Evolutionary conservation across 352 stramenopile species (phyloP).

Genomic region (Pythium dissotocum): DNA sequence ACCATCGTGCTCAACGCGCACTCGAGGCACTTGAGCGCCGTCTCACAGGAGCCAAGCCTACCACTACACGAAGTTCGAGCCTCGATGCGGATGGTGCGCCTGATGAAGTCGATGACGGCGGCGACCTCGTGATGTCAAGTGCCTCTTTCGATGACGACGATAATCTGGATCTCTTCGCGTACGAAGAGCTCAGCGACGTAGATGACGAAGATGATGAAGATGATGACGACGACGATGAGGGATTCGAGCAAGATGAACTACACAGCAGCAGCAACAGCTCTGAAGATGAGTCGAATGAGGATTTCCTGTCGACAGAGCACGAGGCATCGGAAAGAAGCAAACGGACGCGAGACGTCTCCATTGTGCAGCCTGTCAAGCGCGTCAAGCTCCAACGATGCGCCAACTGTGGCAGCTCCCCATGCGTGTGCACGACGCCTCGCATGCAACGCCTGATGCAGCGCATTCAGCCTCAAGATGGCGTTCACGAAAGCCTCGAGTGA

Average conservation of each 20-base stretch:
- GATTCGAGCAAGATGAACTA: constrained; percentile 78
- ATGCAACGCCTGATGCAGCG: constrained; percentile 47
- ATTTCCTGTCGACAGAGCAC: constrained; percentile 18
- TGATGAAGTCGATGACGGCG: not conserved
- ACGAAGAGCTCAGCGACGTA: constrained; percentile 21
- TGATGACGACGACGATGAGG: constrained; percentile 39
- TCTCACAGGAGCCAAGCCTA: constrained; percentile 48
- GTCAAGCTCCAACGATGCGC: constrained; percentile 33
- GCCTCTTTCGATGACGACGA: not conserved
- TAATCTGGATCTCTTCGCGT: constrained; percentile 19
- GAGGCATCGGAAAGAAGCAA: constrained; percentile 2
- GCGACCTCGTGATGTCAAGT: not conserved
- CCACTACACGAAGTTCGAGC: constrained; percentile 2
- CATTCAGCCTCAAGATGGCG: constrained; percentile 6
- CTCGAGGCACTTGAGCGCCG: constrained; percentile 67
- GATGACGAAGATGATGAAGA: constrained; percentile 40
- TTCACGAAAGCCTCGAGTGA: not conserved
- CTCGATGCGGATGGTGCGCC: not conserved
- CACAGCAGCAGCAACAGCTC: constrained; percentile 45
- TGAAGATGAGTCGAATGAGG: constrained; percentile 20
- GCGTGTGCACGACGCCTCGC: constrained; percentile 39
- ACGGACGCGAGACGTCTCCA: not conserved
- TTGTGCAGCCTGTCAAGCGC: constrained; percentile 48
- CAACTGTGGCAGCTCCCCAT: constrained; percentile 33
- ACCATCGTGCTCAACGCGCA: constrained; percentile 53